These are phyloP conservation scores for Rhexocercosporidium sp. DNA, from an alignment of 2,329 filamentous ascomycete genomes.

Conservation along the genomic window DNA sequence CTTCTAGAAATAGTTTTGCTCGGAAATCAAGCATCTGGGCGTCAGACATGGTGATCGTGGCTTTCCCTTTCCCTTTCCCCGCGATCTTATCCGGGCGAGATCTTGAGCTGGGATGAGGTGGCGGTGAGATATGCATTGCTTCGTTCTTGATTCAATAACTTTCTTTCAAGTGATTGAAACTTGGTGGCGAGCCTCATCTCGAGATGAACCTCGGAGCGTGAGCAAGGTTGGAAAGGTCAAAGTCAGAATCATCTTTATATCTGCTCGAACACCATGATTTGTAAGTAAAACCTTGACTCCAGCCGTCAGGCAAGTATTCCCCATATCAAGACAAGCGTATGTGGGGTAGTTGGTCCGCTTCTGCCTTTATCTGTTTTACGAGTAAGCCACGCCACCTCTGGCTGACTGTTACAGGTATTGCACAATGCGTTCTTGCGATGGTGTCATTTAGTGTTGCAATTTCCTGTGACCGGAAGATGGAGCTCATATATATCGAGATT, in stretches of 20 bases:
- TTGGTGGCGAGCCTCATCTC: not conserved
- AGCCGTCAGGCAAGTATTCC: not conserved
- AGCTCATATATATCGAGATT: constrained; percentile 3
- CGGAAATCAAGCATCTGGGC: constrained; percentile 11
- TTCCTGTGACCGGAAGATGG: not conserved
- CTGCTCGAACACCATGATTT: not conserved
- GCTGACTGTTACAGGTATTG: constrained; percentile 12
- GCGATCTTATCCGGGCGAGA: not conserved
- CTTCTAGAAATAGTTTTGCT: constrained; percentile 8
- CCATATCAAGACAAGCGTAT: constrained; percentile 12
- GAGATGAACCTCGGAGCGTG: not conserved
- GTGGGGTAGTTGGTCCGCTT: constrained; percentile 7
- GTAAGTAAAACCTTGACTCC: not conserved
- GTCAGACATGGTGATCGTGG: not conserved
- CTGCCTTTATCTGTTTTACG: not conserved
- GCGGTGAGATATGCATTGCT: not conserved
- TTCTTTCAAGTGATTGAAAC: not conserved
- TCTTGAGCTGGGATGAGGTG: not conserved
- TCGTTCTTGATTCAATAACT: not conserved
- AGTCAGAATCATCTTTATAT: not conserved
- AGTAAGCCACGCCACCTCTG: constrained; percentile 1
- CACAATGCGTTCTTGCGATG: constrained; percentile 17
- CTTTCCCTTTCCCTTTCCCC: not conserved
- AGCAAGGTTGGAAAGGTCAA: not conserved
- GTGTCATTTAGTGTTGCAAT: constrained; percentile 15